These are phyloP conservation scores for Marchantia polymorpha DNA, from an alignment of 225 moss, liverwort and hornwort genomes.

Conservation along the genomic window DNA sequence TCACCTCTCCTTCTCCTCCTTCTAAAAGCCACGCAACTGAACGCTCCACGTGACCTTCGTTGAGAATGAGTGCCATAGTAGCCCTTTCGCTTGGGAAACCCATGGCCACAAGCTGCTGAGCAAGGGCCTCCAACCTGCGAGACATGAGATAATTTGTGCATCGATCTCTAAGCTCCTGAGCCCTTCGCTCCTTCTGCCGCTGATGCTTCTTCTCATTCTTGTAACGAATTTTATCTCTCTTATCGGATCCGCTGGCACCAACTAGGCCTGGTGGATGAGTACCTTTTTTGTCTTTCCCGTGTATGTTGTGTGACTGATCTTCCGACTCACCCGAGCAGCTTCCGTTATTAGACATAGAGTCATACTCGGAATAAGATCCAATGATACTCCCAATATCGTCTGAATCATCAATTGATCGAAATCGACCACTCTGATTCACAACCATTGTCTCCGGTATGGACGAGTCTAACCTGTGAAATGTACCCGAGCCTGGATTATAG, in stretches of 20 bases:
- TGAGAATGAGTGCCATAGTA: conserved; percentile 52
- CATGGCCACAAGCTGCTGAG: conserved; percentile 51
- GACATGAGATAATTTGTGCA: conserved; percentile 49
- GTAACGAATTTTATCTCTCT: conserved; percentile 51
- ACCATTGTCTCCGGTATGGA: conserved; percentile 38
- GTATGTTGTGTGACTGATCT: conserved; percentile 35
- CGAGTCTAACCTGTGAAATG: conserved; percentile 40
- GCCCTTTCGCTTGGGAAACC: conserved; percentile 47
- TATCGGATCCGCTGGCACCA: conserved; percentile 44
- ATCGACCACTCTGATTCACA: conserved; percentile 34
- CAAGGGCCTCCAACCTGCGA: conserved; percentile 46
- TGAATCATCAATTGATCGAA: conserved; percentile 45
- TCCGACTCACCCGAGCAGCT: conserved; percentile 58
- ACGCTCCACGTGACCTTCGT: conserved; percentile 49
- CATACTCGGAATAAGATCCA: conserved; percentile 44
- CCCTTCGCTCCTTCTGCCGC: conserved; percentile 55
- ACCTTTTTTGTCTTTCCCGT: conserved; percentile 43
- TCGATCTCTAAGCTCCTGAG: conserved; percentile 49
- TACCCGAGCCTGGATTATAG: conserved; percentile 51
- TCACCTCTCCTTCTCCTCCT: conserved; percentile 52
- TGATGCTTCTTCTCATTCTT: conserved; percentile 59
- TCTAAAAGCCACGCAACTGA: conserved; percentile 53
- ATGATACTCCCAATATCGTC: conserved; percentile 38
- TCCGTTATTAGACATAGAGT: conserved; percentile 51
- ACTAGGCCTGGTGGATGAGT: conserved; percentile 41